Base-by-base conservation (phyloP, 2,329 filamentous ascomycete genomes). In the Botrytis fragariae region DNA sequence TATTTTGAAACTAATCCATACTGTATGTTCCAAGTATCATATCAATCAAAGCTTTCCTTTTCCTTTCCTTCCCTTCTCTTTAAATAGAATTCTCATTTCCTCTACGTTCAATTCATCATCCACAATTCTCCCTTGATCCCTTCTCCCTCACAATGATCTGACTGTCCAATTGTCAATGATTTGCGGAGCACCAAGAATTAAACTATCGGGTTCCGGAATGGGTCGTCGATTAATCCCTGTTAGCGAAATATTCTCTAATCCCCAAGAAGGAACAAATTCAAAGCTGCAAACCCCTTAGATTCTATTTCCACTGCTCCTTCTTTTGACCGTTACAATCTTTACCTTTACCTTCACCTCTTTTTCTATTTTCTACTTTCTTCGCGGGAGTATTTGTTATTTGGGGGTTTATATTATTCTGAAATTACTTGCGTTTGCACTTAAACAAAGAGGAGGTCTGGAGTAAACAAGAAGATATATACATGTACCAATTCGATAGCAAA, bases 201-300 rank as follows among this genome's bases (percentile, higher is more conserved):
- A 22, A 68, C 65, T 68, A 68, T 68, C 65, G 65, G 65, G 48
- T 42, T 57, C 25, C 48, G 65, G 48, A 68, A 68, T 68, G 65
- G 65, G 65, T 67, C 32, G 9, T 68, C 37, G 48, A 68, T 42
- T 37, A 25, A 73, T 71, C 69, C 69, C 61, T 72, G 69, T 72
- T 72, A 70, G 71, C 71, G 71, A 73, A 69, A 73, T 70, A 61
- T 61, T 70, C 51, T 69, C 51, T 51, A 71, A 71, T 62, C 60
- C 64, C 71, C 63, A 59, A 62, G 64, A 73, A 51, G 64, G 71
- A 69, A 60, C 63, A 64, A 61, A 69, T 70, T 60, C 63, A 73
- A 39, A 72, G 70, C 69, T 71, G 69, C 59, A 62, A 73, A 69
- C 64, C 71, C 71, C 71, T 69, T 69, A 54, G 51, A 73, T 61